Evolutionary conservation across 2,329 filamentous ascomycete genomes (phyloP).

Genomic region (Orbilia javanica): DNA sequence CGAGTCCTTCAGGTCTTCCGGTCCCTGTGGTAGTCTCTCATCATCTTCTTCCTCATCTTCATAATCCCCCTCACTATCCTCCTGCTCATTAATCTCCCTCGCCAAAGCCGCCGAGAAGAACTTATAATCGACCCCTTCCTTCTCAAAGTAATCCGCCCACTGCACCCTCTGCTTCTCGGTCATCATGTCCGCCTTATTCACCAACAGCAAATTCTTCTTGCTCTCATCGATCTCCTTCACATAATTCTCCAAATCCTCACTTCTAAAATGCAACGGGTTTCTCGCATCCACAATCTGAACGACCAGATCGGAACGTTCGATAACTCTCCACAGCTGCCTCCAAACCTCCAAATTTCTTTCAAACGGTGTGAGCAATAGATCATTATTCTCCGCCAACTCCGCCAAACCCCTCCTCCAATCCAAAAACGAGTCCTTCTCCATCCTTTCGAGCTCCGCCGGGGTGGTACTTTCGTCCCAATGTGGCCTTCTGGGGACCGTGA

Average conservation of each 20-base stretch:
- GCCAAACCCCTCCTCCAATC: slow-evolving; percentile 91
- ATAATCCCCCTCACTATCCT: slow-evolving; percentile 65
- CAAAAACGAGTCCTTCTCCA: slow-evolving; percentile 83
- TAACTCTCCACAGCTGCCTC: slow-evolving; percentile 97
- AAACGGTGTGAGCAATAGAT: slow-evolving; percentile 96
- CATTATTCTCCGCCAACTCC: slow-evolving; percentile 91
- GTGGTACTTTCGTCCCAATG: slow-evolving; percentile 90
- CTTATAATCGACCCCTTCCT: slow-evolving; percentile 85
- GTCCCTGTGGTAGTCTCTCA: slow-evolving; percentile 68
- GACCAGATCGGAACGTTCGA: slow-evolving; percentile 92
- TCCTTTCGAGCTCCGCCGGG: slow-evolving; percentile 80
- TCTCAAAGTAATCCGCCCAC: slow-evolving; percentile 89
- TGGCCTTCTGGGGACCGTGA: slow-evolving; percentile 91
- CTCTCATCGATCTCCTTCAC: slow-evolving; percentile 90
- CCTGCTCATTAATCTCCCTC: slow-evolving; percentile 77
- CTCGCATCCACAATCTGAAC: slow-evolving; percentile 98
- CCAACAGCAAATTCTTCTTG: slow-evolving; percentile 90
- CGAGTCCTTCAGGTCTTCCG: slow-evolving; percentile 65
- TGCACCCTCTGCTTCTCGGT: slow-evolving; percentile 81
- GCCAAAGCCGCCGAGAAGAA: slow-evolving; percentile 97
- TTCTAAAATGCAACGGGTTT: slow-evolving; percentile 93
- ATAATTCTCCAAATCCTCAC: slow-evolving; percentile 90
- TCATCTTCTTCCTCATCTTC: slow-evolving; percentile 70
- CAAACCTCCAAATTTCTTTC: slow-evolving; percentile 97
- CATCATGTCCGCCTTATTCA: slow-evolving; percentile 99